Percentiles rank a stretch among this genome's conserved stretches.
Conservation (phyloP, 140 eudicot species). For the Flaveria floridana region DNA sequence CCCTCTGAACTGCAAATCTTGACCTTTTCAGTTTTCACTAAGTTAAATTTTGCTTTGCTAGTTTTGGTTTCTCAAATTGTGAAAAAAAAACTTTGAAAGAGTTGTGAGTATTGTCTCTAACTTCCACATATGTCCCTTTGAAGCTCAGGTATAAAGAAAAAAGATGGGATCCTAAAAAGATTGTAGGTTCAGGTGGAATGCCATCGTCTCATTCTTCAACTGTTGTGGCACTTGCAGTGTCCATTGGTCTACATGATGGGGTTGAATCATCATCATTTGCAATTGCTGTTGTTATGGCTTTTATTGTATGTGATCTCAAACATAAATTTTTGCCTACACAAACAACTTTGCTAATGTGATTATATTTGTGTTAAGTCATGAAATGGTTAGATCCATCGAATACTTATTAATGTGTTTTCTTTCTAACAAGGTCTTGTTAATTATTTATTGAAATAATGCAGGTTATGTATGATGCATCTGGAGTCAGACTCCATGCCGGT, state of each 20-base stretch:
- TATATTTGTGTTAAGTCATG: background rate
- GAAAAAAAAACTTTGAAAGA: background rate
- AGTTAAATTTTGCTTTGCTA: background rate
- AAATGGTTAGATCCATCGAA: background rate
- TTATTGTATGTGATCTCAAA: slow-evolving; percentile 48
- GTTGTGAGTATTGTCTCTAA: slow-evolving; percentile 24
- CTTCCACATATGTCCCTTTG: slow-evolving; percentile 30
- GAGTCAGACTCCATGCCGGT: slow-evolving; percentile 76
- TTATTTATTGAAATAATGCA: slow-evolving; percentile 24
- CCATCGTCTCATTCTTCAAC: slow-evolving; percentile 76
- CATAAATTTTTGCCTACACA: background rate
- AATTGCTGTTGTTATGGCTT: slow-evolving; percentile 58
- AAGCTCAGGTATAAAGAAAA: slow-evolving; percentile 66
- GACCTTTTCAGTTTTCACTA: background rate
- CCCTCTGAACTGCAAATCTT: slow-evolving; percentile 9
- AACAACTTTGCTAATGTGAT: background rate
- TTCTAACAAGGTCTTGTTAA: background rate
- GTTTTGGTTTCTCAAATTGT: slow-evolving; percentile 13
- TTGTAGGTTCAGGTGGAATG: slow-evolving; percentile 71
- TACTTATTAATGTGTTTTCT: background rate
- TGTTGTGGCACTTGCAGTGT: slow-evolving; percentile 53
- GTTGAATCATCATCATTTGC: slow-evolving; percentile 54
- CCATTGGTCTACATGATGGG: slow-evolving; percentile 70
- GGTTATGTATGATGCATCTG: slow-evolving; percentile 77
- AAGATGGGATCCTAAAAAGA: slow-evolving; percentile 68